Base-by-base conservation (phyloP, 495 filamentous ascomycete genomes). In the Lasiosphaeria miniovina region DNA sequence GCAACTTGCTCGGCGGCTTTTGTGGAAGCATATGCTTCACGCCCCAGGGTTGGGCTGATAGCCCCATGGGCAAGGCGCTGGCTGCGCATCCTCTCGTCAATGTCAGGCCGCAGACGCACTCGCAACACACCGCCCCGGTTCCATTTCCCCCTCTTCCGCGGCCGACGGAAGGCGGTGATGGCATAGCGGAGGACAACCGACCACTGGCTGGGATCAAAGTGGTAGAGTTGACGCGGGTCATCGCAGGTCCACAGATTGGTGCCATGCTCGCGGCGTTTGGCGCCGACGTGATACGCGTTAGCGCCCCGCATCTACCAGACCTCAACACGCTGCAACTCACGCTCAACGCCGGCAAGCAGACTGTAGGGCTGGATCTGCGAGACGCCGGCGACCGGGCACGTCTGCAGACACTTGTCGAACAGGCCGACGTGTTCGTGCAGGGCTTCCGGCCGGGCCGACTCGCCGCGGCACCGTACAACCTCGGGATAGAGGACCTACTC, bases 191-290 rank as follows among this genome's bases (percentile, higher is more conserved):
- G 36, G 55, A 62, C 41, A 48, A 10, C 11, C 36, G 52, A 0
- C 64, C 67, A 2, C 52, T 76, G 15, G 51, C 52, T 3, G 71
- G 71, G 11, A 69, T 74, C 60, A 68, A 67, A 33, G 80, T 86
- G 31, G 66, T 86, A 1, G 84, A 85, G 59, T 68, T 85, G 58
- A 83, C 82, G 63, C 80, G 82, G 7, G 68, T 77, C 58, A 76
- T 78, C 49, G 75, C 75, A 4, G 74, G 71, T 7, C 83, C 82
- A n/a, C 78, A 81, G 8, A 76, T 84, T 33, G 75, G 79, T 10
- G 76, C 80, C 4, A 79, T 81, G 31, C 71, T 86, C 11, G 71
- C 78, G 36, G 78, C 84, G 57, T 83, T 83, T 64, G 83, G 82
- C 2, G 83, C 83, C 38, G 78, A 74, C 17, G 70, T 72, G 4